Percentiles rank a stretch among this genome's conserved stretches.
Conservation (phyloP, 2,329 filamentous ascomycete genomes). For the Aureobasidium vineae region DNA sequence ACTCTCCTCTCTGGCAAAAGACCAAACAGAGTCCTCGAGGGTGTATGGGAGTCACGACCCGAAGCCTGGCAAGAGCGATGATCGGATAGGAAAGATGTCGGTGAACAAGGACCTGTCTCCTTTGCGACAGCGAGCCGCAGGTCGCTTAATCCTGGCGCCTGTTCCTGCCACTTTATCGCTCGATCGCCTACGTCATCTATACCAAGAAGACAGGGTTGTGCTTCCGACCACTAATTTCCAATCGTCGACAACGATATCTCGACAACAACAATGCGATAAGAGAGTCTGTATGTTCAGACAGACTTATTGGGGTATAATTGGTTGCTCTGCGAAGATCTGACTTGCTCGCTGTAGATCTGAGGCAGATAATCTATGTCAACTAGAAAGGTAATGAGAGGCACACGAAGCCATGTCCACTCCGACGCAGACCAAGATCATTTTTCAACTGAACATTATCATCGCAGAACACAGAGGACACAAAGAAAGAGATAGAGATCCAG, state of each 20-base stretch:
- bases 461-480: not conserved
- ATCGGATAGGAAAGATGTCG: not conserved
- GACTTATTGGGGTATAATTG: not conserved
- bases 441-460: no score
- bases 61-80: not conserved
- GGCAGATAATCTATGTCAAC: no score
- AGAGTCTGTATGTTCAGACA: no score
- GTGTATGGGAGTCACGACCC: not conserved
- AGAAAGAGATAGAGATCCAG: not conserved
- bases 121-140: not conserved
- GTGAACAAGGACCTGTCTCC: not conserved
- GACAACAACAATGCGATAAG: not conserved
- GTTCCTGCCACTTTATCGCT: slow-evolving; percentile 9
- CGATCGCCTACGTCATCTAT: not conserved
- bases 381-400: no score
- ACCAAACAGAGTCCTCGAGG: not conserved
- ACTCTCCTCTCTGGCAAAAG: not conserved
- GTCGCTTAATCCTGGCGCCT: slow-evolving; percentile 11
- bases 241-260: not conserved
- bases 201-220: not conserved
- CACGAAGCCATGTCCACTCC: not conserved
- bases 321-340: no score
- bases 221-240: not conserved
- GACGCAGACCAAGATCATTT: no score
- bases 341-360: no score